Evolutionary conservation across 2,329 filamentous ascomycete species (phyloP).

Genomic region (Dactylonectria estremocensis): DNA sequence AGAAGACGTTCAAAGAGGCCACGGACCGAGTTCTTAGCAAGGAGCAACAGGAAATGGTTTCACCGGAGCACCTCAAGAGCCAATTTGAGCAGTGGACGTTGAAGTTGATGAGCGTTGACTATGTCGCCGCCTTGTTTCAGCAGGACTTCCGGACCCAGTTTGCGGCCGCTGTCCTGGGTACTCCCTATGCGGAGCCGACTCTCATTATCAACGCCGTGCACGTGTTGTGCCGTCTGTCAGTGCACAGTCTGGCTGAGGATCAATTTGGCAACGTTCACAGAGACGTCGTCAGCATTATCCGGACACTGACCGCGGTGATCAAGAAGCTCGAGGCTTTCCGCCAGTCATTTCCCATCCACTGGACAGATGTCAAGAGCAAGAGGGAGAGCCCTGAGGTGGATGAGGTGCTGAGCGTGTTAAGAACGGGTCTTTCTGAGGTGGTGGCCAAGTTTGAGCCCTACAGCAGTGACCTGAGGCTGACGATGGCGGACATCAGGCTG

Average conservation of each 20-base stretch:
- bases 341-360: conserved; percentile 73
- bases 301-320: conserved; percentile 79
- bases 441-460: conserved; percentile 83
- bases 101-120: conserved; percentile 62
- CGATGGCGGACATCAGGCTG: conserved; percentile 78
- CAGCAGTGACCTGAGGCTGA: conserved; percentile 78
- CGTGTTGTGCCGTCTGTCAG: conserved; percentile 77
- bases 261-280: conserved; percentile 88
- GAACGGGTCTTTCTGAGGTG: conserved; percentile 75
- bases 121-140: conserved; percentile 78
- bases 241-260: conserved; percentile 85
- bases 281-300: conserved; percentile 82
- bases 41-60: conserved; percentile 69
- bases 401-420: conserved; percentile 75
- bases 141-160: conserved; percentile 78
- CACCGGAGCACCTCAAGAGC: conserved; percentile 64
- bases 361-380: conserved; percentile 80
- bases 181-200: conserved; percentile 78
- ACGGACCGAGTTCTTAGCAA: conserved; percentile 65
- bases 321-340: conserved; percentile 79
- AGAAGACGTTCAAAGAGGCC: conserved; percentile 64
- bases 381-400: conserved; percentile 78
- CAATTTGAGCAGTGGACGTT: conserved; percentile 65
- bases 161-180: conserved; percentile 78
- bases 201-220: conserved; percentile 81